phyloP scores from a whole-genome alignment of 2,329 filamentous ascomycete genomes.

The Chaetomium sp. region DNA sequence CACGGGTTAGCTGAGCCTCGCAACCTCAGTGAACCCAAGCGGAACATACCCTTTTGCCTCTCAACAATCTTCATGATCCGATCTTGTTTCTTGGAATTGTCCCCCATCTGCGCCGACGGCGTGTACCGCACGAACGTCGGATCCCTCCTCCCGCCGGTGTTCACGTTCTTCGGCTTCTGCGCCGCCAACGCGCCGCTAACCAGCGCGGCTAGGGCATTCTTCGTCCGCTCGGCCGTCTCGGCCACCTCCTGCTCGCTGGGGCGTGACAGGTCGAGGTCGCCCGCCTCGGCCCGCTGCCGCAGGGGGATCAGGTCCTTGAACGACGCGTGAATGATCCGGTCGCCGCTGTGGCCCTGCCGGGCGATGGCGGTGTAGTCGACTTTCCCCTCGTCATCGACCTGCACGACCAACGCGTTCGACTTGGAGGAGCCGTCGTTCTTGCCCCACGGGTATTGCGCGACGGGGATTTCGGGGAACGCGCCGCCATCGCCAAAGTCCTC shows the following conservation, averaged over 20 bases:
- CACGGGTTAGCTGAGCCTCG: constrained; percentile 17
- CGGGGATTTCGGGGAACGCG: constrained; percentile 89
- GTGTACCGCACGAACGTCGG: constrained; percentile 95
- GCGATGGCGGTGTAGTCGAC: constrained; percentile 97
- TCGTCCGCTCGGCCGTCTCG: constrained; percentile 83
- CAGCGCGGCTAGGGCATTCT: constrained; percentile 78
- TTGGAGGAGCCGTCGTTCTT: constrained; percentile 75
- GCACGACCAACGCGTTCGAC: constrained; percentile 88
- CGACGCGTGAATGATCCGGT: constrained; percentile 85
- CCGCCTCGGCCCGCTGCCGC: constrained; percentile 87
- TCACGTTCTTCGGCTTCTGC: constrained; percentile 95
- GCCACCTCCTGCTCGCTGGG: constrained; percentile 83
- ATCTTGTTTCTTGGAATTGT: constrained; percentile 81
- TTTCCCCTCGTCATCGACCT: constrained; percentile 88
- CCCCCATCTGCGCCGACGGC: constrained; percentile 95
- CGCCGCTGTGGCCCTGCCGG: constrained; percentile 80
- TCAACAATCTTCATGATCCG: constrained; percentile 99
- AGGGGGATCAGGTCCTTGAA: constrained; percentile 97
- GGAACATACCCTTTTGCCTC: constrained; percentile 61
- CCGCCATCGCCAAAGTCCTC: constrained; percentile 97
- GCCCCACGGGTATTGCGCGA: constrained; percentile 93
- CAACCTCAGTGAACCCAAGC: neutral
- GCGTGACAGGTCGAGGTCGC: constrained; percentile 83
- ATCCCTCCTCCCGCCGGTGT: constrained; percentile 75
- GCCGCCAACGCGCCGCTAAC: constrained; percentile 85